Percentiles rank a stretch among this genome's conserved stretches.
Conservation (phyloP, 2,329 filamentous ascomycete genomes). For the Shiraia sp. region DNA sequence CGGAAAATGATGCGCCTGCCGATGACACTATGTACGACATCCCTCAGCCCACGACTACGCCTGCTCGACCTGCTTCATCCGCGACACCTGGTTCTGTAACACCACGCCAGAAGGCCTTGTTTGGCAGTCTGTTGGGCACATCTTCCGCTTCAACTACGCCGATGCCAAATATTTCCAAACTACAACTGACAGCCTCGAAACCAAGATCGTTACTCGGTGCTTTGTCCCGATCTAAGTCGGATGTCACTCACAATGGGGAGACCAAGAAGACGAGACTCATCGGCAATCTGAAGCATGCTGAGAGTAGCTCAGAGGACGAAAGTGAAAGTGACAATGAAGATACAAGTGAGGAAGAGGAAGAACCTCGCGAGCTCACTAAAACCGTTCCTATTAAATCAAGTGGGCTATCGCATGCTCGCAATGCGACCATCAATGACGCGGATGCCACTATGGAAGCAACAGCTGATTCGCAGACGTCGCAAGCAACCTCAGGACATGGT, state of each 20-base stretch:
- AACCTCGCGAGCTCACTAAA: neutral
- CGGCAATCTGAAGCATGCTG: constrained; percentile 33
- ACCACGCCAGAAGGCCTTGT: constrained; percentile 41
- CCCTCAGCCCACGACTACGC: constrained; percentile 25
- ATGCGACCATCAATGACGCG: constrained; percentile 15
- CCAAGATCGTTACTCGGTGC: constrained; percentile 22
- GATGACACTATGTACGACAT: constrained; percentile 45
- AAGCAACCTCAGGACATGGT: constrained; percentile 18
- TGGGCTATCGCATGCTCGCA: neutral
- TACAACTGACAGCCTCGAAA: constrained; percentile 35
- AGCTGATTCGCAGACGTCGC: constrained; percentile 33
- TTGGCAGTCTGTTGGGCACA: constrained; percentile 38
- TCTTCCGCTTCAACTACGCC: constrained; percentile 29
- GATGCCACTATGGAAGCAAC: constrained; percentile 21
- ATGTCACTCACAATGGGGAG: constrained; percentile 29
- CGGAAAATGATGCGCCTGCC: constrained; percentile 20
- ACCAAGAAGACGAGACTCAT: constrained; percentile 35
- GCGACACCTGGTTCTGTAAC: constrained; percentile 36
- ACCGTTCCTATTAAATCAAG: neutral
- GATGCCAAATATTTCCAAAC: constrained; percentile 35
- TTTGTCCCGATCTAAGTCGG: constrained; percentile 38
- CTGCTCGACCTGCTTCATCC: constrained; percentile 13
- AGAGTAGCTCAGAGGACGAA: constrained; percentile 29
- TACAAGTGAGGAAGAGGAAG: constrained; percentile 7
- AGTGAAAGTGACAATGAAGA: constrained; percentile 28